A percentile compares a stretch with the other conserved stretches of the same genome.
Evolutionary conservation across 345 rosid genomes (phyloP).

Genomic region (Syzygium jambos): DNA sequence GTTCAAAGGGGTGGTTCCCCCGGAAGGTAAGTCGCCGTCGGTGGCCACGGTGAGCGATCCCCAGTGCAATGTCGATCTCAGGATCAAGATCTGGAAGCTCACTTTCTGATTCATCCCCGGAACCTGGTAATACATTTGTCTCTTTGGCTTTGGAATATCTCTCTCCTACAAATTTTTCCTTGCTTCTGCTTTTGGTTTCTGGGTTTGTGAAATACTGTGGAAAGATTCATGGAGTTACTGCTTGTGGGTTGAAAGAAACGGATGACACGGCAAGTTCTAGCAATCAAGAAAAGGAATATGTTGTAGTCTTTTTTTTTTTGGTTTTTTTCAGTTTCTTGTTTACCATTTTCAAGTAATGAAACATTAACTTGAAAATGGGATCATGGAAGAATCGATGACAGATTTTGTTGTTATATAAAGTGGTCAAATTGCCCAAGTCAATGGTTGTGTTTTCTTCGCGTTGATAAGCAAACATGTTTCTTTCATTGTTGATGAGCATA

Average conservation of each 20-base stretch:
- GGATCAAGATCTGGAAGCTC: constrained; percentile 92
- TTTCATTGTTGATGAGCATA: background rate
- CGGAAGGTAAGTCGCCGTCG: constrained; percentile 67
- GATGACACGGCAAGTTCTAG: background rate
- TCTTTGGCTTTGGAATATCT: background rate
- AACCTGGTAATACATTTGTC: background rate
- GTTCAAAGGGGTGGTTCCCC: constrained; percentile 43
- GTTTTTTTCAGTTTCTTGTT: background rate
- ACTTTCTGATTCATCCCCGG: constrained; percentile 25
- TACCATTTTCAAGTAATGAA: background rate
- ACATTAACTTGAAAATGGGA: background rate
- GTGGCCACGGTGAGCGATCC: constrained; percentile 40
- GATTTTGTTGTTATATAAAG: background rate
- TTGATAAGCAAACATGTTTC: background rate
- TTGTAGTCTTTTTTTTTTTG: background rate
- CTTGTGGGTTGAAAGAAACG: background rate
- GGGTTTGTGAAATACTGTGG: background rate
- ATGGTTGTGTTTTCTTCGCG: background rate
- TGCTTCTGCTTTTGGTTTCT: background rate
- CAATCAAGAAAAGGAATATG: background rate
- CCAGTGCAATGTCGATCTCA: constrained; percentile 77
- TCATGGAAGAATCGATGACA: background rate
- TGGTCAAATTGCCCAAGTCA: background rate
- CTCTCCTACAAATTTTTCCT: background rate
- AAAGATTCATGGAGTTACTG: background rate